Base-by-base conservation (phyloP, 768 basidiomycete genomes). In the Boletus vinaceobasis region DNA sequence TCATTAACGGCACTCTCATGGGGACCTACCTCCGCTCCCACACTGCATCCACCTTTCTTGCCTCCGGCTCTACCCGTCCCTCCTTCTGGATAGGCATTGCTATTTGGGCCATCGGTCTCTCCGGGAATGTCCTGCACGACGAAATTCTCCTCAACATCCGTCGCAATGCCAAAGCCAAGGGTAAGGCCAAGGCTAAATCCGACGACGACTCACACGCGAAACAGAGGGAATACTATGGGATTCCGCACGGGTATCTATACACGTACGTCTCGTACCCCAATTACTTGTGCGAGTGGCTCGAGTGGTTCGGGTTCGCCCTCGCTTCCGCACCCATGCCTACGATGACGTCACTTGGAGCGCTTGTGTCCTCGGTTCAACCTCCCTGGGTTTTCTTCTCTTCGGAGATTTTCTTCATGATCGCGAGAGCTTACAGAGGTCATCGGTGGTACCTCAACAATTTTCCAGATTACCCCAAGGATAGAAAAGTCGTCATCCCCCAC, bases 201-300 rank as follows among this genome's bases (percentile, higher is more conserved):
- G 65, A 73, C 48, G 63, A 58, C 55, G 32, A 65, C 62, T 50
- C 64, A 19, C 43, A 57, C 57, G 59, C 55, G 43, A 54, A 66
- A 21, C 55, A 57, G 23, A 70, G 68, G 39, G 80, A 84, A 46
- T 77, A 90, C 70, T 92, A 92, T 66, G 85, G 85, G 5, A 86
- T 94, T 55, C 93, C 96, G 0, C 80, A 86, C 48, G 91, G 89
- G 0, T 79, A 83, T 21, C 74, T 96, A 17, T 97, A 88, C 76
- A 63, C 69, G 40, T 86, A 82, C 65, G 75, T 98, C 62, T 92
- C 93, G 7, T 96, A 86, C 73, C 96, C 96, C 10, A 93, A 97
- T 70, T 98, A 98, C 73, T 74, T 93, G 19, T 93, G 87, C 72
- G 96, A 98, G 68, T 98, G 96, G 96, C 55, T 88, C 52, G 96